These are phyloP conservation scores for Carnegiea gigantea DNA, from an alignment of 179 eudicot genomes.

Conservation along the genomic window DNA sequence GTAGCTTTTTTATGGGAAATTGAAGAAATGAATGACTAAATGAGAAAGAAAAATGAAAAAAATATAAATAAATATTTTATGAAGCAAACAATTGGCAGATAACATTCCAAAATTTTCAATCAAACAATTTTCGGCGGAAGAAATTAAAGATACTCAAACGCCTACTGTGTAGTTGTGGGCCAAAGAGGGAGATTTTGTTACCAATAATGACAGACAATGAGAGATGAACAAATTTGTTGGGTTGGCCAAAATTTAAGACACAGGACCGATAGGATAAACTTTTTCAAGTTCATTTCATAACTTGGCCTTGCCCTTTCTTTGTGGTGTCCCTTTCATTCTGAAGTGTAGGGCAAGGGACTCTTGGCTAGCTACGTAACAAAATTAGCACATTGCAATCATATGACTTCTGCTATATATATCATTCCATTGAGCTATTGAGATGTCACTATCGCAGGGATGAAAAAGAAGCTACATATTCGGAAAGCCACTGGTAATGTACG, in stretches of 20 bases:
- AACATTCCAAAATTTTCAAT: constrained; percentile 28
- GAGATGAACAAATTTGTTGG: constrained; percentile 21
- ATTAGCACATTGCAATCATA: constrained; percentile 28
- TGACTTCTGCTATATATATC: constrained; percentile 16
- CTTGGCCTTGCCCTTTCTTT: not conserved
- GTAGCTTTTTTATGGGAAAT: constrained; percentile 14
- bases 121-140: not conserved
- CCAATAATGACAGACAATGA: constrained; percentile 27
- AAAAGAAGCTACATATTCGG: not conserved
- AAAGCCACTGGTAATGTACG: constrained; percentile 16
- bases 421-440: not conserved
- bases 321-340: constrained; percentile 23
- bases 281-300: not conserved
- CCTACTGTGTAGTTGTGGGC: constrained; percentile 14
- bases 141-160: not conserved
- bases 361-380: constrained; percentile 4
- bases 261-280: not conserved
- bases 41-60: not conserved
- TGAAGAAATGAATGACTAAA: constrained; percentile 12
- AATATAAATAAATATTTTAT: too few species aligned
- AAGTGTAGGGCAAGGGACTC: not conserved
- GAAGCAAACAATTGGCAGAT: not conserved
- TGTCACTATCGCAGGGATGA: constrained; percentile 1
- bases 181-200: constrained; percentile 28
- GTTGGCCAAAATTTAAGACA: constrained; percentile 16